phyloP scores from a whole-genome alignment of 352 stramenopile species.

The Pythium aristosporum region DNA sequence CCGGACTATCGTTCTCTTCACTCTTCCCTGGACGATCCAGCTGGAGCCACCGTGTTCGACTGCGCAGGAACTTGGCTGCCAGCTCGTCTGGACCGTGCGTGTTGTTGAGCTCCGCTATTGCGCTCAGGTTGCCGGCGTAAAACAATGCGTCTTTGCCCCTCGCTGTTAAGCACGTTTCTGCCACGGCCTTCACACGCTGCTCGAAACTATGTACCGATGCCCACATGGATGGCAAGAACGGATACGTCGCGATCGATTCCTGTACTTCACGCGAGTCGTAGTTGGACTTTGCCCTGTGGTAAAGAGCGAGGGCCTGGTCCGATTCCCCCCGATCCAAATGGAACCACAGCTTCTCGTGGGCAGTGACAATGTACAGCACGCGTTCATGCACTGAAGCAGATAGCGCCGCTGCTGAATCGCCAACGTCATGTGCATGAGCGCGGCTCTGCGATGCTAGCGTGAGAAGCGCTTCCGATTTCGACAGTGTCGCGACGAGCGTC shows the following conservation, averaged over 20 bases:
- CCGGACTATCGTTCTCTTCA: conserved; percentile 10
- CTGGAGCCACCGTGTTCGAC: conserved; percentile 56
- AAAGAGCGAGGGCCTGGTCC: conserved; percentile 48
- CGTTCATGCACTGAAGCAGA: conserved; percentile 28
- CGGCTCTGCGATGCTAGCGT: background rate
- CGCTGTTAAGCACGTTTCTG: conserved; percentile 48
- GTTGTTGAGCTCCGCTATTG: conserved; percentile 40
- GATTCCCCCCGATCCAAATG: conserved; percentile 61
- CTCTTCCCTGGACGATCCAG: conserved; percentile 3
- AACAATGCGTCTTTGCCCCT: conserved; percentile 55
- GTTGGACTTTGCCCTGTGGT: conserved; percentile 37
- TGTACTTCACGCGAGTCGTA: conserved; percentile 28
- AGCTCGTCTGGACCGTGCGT: conserved; percentile 34
- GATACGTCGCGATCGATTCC: conserved; percentile 32
- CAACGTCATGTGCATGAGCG: background rate
- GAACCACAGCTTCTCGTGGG: conserved; percentile 71
- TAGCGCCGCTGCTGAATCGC: background rate
- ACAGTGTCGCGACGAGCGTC: conserved; percentile 34
- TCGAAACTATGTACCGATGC: conserved; percentile 66
- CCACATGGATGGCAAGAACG: conserved; percentile 70
- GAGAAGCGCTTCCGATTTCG: conserved; percentile 20
- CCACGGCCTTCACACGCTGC: conserved; percentile 51
- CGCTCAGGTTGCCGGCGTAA: conserved; percentile 65
- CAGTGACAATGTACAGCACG: conserved; percentile 54
- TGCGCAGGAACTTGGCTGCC: conserved; percentile 45